Base-by-base conservation (phyloP, 768 basidiomycete genomes). In the Saitozyma podzolica region DNA sequence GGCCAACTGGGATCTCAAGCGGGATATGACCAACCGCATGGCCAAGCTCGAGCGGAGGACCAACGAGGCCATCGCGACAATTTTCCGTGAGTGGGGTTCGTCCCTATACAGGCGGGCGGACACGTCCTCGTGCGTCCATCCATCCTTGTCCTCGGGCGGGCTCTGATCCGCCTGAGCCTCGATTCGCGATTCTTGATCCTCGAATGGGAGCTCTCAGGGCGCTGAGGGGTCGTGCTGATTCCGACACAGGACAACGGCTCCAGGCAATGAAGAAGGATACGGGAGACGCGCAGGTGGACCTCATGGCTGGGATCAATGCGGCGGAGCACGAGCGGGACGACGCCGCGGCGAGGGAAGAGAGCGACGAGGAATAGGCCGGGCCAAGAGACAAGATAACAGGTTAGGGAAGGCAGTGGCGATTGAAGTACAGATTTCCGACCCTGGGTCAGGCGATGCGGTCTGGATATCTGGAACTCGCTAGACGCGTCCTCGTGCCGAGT, bases 41-140 rank as follows among this genome's bases (percentile, higher is more conserved):
- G 85, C 88, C 8, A 93, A 87, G 75, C 83, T 98, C n/a, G 93
- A 96, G 73, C 82, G 91, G 69, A 88, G 87, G 80, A 96, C 92
- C 1, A 90, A 94, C 64, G 90, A 94, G 78, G 86, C 93, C 6
- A 90, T 97, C 65, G 91, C 94, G 72, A 89, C 88, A 3, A 84
- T 97, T 19, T 97, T 97, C 73, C 88, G 95, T 97, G 71, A 76
- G 92, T 84, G 55, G 6, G 13, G 40, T 50, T 29, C 8, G 5
- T 20, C 10, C n/a, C 19, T 52, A 45, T 47, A 40, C 40, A 14
- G 45, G 45, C 11, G 6, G 29, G 5, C 29, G 29, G 29, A 29
- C 29, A 29, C 29, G 29, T 29, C 29, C 29, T 29, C 2, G 29
- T 29, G 2, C 29, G 2, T 29, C 29, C 29, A 29, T 29, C 29